Base-by-base conservation (phyloP, 208 protist genomes). In the Trypanosomatidae sp. region DNA sequence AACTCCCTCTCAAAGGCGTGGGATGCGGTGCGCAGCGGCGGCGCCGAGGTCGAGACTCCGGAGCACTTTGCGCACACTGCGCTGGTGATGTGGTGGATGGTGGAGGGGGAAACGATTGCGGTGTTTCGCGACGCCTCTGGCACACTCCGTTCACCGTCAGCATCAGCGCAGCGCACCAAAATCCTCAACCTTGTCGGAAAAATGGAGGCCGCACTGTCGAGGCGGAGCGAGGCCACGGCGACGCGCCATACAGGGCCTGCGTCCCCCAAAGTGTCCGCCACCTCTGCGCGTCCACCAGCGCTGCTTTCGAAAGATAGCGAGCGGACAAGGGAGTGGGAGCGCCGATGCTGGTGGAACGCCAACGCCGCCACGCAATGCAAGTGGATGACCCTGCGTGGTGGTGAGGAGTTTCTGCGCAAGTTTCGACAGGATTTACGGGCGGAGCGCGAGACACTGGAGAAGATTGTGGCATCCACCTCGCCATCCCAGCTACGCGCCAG, bases 41-140 rank as follows among this genome's bases (percentile, higher is more conserved):
- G 76, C 28, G 77, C 77, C 2, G 74, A 50, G 13, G 44, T 56
- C 17, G 72, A 80, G 68, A 84, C 83, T 8, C 74, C 83, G 50
- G 74, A 79, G 70, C 80, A 79, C 52, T 86, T 88, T 56, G 74
- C 80, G 3, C 62, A 71, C 50, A 89, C 73, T 43, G 79, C 79
- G 36, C 66, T 89, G 44, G 59, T 88, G 28, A 78, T 85, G 47
- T 91, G 87, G 87, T 89, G 84, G 84, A 59, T 75, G 9, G 82
- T 85, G 33, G 87, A 91, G 77, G 66, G 70, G 62, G 71, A 79
- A 43, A 66, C 69, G 15, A 65, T 33, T 4, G 44, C 28, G 13
- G 62, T 46, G 39, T 15, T 75, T n/a, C n/a, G n/a, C n/a, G 62
- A 44, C 43, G 28, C 15, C 59, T 9, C 5, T 19, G 39, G 68